Evolutionary conservation across 2,329 filamentous ascomycete species (phyloP).

Genomic region (Cladosporium sp.): DNA sequence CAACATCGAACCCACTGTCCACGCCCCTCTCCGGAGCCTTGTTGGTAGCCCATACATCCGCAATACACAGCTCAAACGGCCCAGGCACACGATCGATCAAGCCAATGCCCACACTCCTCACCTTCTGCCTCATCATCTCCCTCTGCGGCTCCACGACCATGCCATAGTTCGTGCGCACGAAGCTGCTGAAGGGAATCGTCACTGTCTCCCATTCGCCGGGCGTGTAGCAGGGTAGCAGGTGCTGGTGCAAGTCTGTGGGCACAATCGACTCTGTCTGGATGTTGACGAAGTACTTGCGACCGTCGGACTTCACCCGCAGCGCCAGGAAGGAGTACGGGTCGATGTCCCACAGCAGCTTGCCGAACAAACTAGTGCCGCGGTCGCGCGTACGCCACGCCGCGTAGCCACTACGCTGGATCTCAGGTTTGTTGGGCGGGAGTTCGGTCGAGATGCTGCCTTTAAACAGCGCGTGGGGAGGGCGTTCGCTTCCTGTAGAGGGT

Average conservation of each 20-base stretch:
- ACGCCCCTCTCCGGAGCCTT: conserved; percentile 35
- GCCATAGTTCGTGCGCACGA: conserved; percentile 91
- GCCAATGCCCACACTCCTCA: conserved; percentile 78
- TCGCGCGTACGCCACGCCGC: conserved; percentile 85
- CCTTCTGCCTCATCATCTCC: conserved; percentile 78
- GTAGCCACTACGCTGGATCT: conserved; percentile 74
- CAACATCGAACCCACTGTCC: conserved; percentile 26
- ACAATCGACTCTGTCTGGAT: conserved; percentile 91
- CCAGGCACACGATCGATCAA: conserved; percentile 84
- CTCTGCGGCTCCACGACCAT: conserved; percentile 88
- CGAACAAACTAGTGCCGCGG: conserved; percentile 72
- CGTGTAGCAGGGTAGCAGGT: conserved; percentile 71
- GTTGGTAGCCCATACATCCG: conserved; percentile 88
- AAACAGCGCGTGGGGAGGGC: conserved; percentile 67
- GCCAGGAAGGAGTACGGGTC: conserved; percentile 85
- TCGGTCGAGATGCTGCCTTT: conserved; percentile 82
- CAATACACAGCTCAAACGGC: conserved; percentile 79
- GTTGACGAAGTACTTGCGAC: conserved; percentile 88
- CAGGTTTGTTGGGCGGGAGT: conserved; percentile 67
- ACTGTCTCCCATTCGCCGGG: conserved; percentile 92
- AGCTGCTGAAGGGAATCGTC: conserved; percentile 83
- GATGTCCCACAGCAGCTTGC: conserved; percentile 78
- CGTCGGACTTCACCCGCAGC: conserved; percentile 82
- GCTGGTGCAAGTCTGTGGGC: conserved; percentile 92
- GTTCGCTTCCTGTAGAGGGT: background rate